A percentile compares a stretch with the other conserved stretches of the same genome.
phyloP scores from a whole-genome alignment of 768 basidiomycete species.

The Pleurotus tuber-regium region DNA sequence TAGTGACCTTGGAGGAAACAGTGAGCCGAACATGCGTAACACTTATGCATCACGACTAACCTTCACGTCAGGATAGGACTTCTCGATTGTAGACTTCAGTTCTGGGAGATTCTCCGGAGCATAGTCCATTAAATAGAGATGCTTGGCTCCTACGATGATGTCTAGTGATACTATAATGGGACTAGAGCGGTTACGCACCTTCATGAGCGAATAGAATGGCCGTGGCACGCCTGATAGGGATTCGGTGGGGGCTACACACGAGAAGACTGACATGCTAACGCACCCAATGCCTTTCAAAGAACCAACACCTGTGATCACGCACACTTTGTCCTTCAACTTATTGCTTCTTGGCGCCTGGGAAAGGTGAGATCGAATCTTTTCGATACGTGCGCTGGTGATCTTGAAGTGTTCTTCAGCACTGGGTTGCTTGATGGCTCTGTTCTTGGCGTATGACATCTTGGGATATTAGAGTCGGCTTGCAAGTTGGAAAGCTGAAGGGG shows the following conservation, averaged over 20 bases:
- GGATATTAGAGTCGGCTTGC: no score
- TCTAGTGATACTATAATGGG: conserved; percentile 2
- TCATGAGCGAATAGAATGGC: conserved; percentile 77
- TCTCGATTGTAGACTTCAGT: conserved; percentile 65
- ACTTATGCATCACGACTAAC: no score
- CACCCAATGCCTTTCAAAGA: conserved; percentile 90
- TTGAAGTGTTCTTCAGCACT: conserved; percentile 52
- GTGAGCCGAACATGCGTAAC: no score
- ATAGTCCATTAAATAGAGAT: conserved; percentile 56
- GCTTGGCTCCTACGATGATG: conserved; percentile 56
- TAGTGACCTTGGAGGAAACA: conserved; percentile 60
- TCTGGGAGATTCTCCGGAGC: conserved; percentile 45
- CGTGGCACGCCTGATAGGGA: conserved; percentile 56
- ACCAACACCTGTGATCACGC: conserved; percentile 85
- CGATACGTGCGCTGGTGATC: conserved; percentile 62
- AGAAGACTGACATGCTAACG: conserved; percentile 2
- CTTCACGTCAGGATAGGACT: conserved; percentile 75
- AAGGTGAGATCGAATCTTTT: conserved; percentile 69
- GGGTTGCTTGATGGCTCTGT: conserved; percentile 22
- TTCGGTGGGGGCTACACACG: conserved; percentile 7
- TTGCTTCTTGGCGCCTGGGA: conserved; percentile 46
- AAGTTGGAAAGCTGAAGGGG: no score
- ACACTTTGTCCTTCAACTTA: conserved; percentile 75
- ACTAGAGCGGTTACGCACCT: conserved; percentile 39
- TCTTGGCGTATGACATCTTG: conserved; percentile 32